Evolutionary conservation across 169 alveolate species (phyloP).

Genomic region (Eimeria necatrix): DNA sequence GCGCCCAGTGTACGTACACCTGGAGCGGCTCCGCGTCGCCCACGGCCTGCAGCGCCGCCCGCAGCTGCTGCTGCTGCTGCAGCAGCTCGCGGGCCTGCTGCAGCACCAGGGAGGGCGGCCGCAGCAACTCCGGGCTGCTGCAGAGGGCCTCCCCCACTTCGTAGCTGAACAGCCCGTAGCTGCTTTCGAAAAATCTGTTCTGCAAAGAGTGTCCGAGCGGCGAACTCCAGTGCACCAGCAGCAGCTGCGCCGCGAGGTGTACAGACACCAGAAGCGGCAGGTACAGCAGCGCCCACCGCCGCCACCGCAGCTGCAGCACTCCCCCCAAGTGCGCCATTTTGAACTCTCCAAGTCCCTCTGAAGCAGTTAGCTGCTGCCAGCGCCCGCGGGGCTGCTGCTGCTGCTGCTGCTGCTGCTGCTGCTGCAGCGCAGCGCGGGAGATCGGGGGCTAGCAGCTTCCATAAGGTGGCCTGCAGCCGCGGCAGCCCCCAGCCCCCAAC

Average conservation of each 20-base stretch:
- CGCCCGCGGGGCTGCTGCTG: no score
- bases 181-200: slow-evolving; percentile 18
- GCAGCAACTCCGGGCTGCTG: slow-evolving; percentile 39
- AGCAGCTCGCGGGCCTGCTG: slow-evolving; percentile 67
- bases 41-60: background rate
- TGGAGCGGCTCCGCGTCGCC: background rate
- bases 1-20: slow-evolving; percentile 43
- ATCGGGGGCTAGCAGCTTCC: no score
- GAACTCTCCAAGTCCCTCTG: no score
- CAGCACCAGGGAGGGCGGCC: slow-evolving; percentile 60
- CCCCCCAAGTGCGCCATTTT: no score
- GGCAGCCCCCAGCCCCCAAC: no score
- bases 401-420: no score
- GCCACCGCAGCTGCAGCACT: background rate
- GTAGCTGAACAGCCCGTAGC: slow-evolving; percentile 57
- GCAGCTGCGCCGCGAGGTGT: background rate
- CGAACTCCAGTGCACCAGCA: background rate
- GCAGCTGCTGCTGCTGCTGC: slow-evolving; percentile 21
- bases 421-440: no score
- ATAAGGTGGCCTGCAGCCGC: no score
- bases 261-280: background rate
- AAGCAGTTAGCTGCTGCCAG: no score
- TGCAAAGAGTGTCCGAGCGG: slow-evolving; percentile 19
- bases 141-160: slow-evolving; percentile 48
- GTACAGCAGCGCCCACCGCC: slow-evolving; percentile 10